Conservation (phyloP, 345 rosid species). For the Toxicodendron radicans region DNA sequence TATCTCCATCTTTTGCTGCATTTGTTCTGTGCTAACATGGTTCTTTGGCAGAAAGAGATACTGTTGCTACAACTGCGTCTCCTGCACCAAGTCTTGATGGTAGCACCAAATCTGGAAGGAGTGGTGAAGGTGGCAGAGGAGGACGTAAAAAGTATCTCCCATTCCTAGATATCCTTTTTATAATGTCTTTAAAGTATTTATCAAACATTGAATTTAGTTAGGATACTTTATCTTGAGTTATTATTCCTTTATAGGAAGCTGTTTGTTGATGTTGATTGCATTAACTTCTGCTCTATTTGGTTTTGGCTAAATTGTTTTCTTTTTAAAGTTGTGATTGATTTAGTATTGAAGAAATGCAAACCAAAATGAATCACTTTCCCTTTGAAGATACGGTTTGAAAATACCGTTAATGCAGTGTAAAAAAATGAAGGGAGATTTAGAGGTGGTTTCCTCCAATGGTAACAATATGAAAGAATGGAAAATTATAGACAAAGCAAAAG, state of each 20-base stretch:
- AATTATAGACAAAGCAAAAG: neutral
- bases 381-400: neutral
- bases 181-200: constrained; percentile 3
- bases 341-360: neutral
- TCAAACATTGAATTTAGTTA: neutral
- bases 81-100: constrained; percentile 48
- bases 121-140: constrained; percentile 80
- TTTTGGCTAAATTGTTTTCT: neutral
- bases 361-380: neutral
- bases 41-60: constrained; percentile 60
- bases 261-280: neutral
- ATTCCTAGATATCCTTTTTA: constrained; percentile 19
- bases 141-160: constrained; percentile 86
- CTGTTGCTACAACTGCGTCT: constrained; percentile 43
- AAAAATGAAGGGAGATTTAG: neutral
- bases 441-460: neutral
- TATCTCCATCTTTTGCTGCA: neutral
- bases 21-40: neutral
- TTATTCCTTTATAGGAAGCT: neutral
- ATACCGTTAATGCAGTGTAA: neutral
- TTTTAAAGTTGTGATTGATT: neutral
- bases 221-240: neutral
- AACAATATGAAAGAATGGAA: neutral
- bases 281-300: neutral
- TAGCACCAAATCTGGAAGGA: constrained; percentile 60